phyloP scores from a whole-genome alignment of 2,329 filamentous ascomycete species.

The Scedosporium aurantiacum region DNA sequence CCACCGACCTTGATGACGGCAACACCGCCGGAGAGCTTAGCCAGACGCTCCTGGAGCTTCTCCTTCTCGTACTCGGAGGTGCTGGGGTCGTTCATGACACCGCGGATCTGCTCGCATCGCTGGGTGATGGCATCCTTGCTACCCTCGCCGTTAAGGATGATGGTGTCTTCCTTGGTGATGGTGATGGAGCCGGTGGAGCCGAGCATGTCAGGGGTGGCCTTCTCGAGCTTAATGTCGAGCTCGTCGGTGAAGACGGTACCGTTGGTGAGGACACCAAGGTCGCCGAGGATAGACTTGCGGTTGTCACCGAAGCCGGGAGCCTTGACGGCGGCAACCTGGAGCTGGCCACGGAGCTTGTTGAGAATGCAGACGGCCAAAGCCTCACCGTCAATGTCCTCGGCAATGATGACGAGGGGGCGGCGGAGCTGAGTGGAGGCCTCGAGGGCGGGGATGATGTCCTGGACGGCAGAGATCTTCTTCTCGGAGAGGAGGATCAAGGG shows the following conservation, averaged over 20 bases:
- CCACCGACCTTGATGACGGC: slow-evolving; percentile 99
- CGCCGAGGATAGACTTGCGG: slow-evolving; percentile 98
- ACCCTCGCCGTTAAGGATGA: slow-evolving; percentile 93
- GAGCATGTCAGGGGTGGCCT: slow-evolving; percentile 90
- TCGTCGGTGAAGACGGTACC: slow-evolving; percentile 96
- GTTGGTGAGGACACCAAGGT: slow-evolving; percentile 91
- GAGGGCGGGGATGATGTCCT: slow-evolving; percentile 96
- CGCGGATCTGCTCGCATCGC: slow-evolving; percentile 98
- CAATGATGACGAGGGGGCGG: slow-evolving; percentile 94
- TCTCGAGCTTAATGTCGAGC: slow-evolving; percentile 98
- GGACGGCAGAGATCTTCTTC: slow-evolving; percentile 99
- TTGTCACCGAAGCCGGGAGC: slow-evolving; percentile 99
- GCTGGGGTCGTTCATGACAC: slow-evolving; percentile 83
- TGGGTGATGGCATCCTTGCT: slow-evolving; percentile 87
- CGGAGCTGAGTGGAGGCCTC: slow-evolving; percentile 94
- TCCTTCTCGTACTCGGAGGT: slow-evolving; percentile 99
- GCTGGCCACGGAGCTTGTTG: slow-evolving; percentile 99
- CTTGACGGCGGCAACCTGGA: slow-evolving; percentile 98
- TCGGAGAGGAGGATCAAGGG: slow-evolving; percentile 95
- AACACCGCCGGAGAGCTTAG: slow-evolving; percentile 97
- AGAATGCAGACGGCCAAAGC: slow-evolving; percentile 97
- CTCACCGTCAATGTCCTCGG: slow-evolving; percentile 98
- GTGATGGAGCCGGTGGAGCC: slow-evolving; percentile 96
- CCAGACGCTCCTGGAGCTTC: slow-evolving; percentile 99
- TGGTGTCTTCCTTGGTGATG: slow-evolving; percentile 99